These are phyloP conservation scores for Xylaria arbuscula DNA, from an alignment of 2,329 filamentous ascomycete genomes.

Conservation along the genomic window DNA sequence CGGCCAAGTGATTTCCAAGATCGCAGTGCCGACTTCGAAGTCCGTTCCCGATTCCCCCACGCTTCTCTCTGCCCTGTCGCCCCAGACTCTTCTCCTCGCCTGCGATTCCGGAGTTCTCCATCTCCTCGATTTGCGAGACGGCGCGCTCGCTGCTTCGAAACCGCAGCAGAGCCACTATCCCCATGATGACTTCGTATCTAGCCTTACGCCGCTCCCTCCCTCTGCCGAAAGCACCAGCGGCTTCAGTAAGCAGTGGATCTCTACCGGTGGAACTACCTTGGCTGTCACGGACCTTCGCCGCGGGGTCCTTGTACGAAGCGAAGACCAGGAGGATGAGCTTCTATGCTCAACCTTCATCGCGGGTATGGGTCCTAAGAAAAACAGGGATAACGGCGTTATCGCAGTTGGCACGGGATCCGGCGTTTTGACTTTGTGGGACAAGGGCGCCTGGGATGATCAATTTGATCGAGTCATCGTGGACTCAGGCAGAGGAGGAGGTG, in stretches of 20 bases:
- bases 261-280: constrained; percentile 89
- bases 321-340: constrained; percentile 94
- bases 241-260: constrained; percentile 94
- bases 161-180: constrained; percentile 85
- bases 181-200: constrained; percentile 93
- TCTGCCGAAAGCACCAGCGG: constrained; percentile 85
- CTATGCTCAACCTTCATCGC: constrained; percentile 83
- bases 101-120: constrained; percentile 92
- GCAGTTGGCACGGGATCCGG: constrained; percentile 82
- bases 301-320: constrained; percentile 87
- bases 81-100: constrained; percentile 86
- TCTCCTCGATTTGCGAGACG: constrained; percentile 82
- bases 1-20: constrained; percentile 81
- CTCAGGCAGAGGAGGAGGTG: constrained; percentile 69
- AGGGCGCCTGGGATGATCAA: constrained; percentile 94
- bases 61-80: constrained; percentile 83
- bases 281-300: constrained; percentile 89
- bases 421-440: constrained; percentile 92
- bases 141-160: constrained; percentile 65
- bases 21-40: constrained; percentile 72
- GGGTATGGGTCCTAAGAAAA: constrained; percentile 75
- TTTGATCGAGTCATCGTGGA: constrained; percentile 88
- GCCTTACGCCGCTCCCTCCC: constrained; percentile 83
- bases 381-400: constrained; percentile 76
- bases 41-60: constrained; percentile 77